These are phyloP conservation scores for Trichoderma sp. DNA, from an alignment of 2,329 filamentous ascomycete species.

Conservation along the genomic window DNA sequence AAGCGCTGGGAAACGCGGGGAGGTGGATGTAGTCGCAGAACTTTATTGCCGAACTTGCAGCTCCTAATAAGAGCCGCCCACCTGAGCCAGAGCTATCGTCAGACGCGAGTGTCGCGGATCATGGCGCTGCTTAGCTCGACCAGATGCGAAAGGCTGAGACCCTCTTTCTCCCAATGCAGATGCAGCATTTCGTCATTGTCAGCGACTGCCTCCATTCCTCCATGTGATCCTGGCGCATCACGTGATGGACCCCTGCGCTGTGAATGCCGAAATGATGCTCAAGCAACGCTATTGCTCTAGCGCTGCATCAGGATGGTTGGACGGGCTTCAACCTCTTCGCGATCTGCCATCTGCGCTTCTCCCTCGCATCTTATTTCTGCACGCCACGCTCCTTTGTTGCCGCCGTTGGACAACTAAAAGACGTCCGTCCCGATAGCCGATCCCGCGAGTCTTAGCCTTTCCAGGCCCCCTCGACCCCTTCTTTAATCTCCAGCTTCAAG, in stretches of 20 bases:
- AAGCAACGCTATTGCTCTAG: conserved; percentile 22
- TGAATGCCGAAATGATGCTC: conserved; percentile 27
- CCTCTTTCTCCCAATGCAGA: conserved; percentile 9
- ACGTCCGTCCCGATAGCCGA: background rate
- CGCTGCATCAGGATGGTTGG: conserved; percentile 26
- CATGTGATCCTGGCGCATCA: conserved; percentile 24
- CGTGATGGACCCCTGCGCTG: conserved; percentile 15
- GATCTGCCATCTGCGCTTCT: conserved; percentile 8
- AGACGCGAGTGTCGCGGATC: too few relatives aligned
- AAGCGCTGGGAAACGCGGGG: background rate
- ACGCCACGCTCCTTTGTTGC: conserved; percentile 5
- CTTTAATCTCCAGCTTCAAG: conserved; percentile 8
- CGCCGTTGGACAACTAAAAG: background rate
- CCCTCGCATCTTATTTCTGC: conserved; percentile 11
- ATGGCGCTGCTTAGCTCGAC: background rate
- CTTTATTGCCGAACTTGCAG: background rate
- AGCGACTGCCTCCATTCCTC: conserved; percentile 3
- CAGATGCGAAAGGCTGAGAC: background rate
- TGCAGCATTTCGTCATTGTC: conserved; percentile 25
- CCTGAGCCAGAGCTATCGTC: background rate
- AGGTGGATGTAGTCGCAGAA: background rate
- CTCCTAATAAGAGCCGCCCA: background rate
- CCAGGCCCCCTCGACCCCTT: background rate
- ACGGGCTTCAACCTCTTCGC: conserved; percentile 21
- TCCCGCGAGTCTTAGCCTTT: conserved; percentile 8